These are phyloP conservation scores for Cafeteria roenbergensis DNA, from an alignment of 108 stramenopile genomes.

Conservation along the genomic window DNA sequence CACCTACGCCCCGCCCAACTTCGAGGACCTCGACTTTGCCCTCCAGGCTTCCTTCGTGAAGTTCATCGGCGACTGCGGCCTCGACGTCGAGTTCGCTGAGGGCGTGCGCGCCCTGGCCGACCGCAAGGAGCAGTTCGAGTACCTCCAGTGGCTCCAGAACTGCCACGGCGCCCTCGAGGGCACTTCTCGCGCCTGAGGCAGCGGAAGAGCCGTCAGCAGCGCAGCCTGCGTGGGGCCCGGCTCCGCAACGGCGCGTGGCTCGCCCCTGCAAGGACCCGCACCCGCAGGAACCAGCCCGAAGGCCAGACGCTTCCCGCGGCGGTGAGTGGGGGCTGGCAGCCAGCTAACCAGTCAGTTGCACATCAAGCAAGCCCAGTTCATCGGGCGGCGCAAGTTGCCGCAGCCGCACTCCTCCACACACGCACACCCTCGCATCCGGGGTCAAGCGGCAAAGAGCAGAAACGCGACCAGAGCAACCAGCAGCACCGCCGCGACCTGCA, in stretches of 20 bases:
- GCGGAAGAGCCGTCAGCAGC: neutral
- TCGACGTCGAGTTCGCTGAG: neutral
- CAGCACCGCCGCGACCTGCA: neutral
- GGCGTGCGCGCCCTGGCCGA: neutral
- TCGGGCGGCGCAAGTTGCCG: neutral
- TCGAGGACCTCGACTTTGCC: neutral
- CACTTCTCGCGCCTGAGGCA: neutral
- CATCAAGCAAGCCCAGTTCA: neutral
- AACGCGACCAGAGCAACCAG: neutral
- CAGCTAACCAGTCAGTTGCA: neutral
- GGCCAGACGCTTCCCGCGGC: neutral
- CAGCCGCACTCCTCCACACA: neutral
- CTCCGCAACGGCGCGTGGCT: neutral
- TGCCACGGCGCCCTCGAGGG: neutral
- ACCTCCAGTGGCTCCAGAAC: neutral
- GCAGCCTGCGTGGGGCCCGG: too few relatives aligned
- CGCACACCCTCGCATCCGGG: neutral
- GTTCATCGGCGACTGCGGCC: neutral
- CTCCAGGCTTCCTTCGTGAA: neutral
- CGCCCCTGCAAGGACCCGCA: neutral
- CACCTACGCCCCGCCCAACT: neutral
- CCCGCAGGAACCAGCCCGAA: neutral
- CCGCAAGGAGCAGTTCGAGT: neutral
- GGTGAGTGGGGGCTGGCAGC: neutral
- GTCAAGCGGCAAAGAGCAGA: neutral